Conservation (phyloP, 2,329 filamentous ascomycete genomes). For the Cercospora beticola region DNA sequence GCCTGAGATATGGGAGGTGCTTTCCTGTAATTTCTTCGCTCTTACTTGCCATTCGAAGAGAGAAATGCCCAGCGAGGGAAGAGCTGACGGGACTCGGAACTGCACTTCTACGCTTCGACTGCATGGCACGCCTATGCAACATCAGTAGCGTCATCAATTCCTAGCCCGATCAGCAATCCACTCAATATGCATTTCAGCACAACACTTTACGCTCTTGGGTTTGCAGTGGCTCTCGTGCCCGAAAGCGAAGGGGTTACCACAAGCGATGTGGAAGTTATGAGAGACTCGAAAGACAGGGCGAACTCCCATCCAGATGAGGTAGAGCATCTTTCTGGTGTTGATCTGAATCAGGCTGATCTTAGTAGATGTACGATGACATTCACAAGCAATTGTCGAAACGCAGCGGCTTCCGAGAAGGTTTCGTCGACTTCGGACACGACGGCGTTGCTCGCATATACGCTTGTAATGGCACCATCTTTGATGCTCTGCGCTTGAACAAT, state of each 20-base stretch:
- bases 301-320: too few relatives aligned
- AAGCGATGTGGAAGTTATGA: background rate
- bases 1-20: background rate
- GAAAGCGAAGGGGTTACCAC: background rate
- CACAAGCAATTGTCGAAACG: background rate
- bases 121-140: background rate
- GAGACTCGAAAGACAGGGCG: too few relatives aligned
- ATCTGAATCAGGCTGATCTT: background rate
- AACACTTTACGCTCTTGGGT: background rate
- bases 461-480: background rate
- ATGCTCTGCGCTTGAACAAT: background rate
- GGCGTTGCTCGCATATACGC: background rate
- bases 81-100: background rate
- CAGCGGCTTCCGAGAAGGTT: background rate
- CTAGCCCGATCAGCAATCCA: background rate
- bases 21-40: background rate
- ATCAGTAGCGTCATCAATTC: background rate
- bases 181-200: background rate
- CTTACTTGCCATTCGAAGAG: background rate
- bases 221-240: background rate
- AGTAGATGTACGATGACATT: background rate
- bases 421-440: background rate
- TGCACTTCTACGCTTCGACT: background rate
- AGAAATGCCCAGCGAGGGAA: background rate
- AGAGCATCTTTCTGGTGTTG: background rate